Percentiles rank a stretch among this genome's conserved stretches.
These are phyloP conservation scores for Candida insectorum DNA, from an alignment of 805 yeast species.

Conservation along the genomic window DNA sequence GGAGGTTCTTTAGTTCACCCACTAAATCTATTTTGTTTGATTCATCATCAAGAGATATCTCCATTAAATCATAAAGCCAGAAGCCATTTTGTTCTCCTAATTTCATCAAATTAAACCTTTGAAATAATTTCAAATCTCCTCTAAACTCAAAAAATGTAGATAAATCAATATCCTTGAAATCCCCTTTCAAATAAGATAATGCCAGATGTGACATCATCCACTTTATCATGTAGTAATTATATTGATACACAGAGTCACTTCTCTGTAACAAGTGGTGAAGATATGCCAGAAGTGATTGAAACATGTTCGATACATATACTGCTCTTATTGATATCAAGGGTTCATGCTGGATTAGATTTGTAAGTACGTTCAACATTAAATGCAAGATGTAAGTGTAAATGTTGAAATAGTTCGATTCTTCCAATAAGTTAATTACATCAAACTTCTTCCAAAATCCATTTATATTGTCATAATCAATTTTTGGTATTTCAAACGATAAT, in stretches of 20 bases:
- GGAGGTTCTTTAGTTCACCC: not conserved
- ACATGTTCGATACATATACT: slow-evolving; percentile 35
- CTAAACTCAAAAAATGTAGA: slow-evolving; percentile 31
- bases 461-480: slow-evolving; percentile 4
- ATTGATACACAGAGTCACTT: slow-evolving; percentile 2
- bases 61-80: slow-evolving; percentile 18
- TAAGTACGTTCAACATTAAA: slow-evolving; percentile 32
- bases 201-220: slow-evolving; percentile 3
- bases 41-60: slow-evolving; percentile 17
- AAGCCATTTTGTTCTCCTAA: slow-evolving; percentile 20
- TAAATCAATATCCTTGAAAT: slow-evolving; percentile 8
- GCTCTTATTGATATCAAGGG: slow-evolving; percentile 40
- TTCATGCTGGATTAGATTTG: slow-evolving; percentile 33
- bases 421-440: slow-evolving; percentile 6
- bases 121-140: slow-evolving; percentile 49
- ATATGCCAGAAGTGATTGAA: slow-evolving; percentile 35
- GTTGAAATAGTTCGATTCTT: slow-evolving; percentile 19
- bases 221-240: slow-evolving; percentile 8
- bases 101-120: slow-evolving; percentile 40
- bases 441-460: not conserved
- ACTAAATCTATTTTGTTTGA: slow-evolving; percentile 2
- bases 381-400: slow-evolving; percentile 31
- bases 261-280: slow-evolving; percentile 33
- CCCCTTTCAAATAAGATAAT: not conserved
- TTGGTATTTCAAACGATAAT: slow-evolving; percentile 6